Evolutionary conservation across 805 yeast species (phyloP).

Genomic region (Lipomyces mesembrius): DNA sequence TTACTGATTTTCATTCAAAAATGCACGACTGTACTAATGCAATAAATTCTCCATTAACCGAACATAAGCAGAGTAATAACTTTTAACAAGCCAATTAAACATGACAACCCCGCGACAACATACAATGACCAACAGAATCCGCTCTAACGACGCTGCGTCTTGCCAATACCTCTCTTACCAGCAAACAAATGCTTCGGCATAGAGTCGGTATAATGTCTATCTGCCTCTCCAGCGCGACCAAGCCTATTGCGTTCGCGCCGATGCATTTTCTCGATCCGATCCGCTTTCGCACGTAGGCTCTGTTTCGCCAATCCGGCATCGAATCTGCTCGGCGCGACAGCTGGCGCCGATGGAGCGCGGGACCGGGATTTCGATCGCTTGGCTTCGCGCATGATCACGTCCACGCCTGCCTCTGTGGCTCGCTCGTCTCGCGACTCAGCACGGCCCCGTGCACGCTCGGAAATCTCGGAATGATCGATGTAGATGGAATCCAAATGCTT

Average conservation of each 20-base stretch:
- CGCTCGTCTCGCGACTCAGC: constrained; percentile 46
- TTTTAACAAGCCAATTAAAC: not conserved
- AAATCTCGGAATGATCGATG: constrained; percentile 74
- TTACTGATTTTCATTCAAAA: not conserved
- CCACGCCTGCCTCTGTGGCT: constrained; percentile 64
- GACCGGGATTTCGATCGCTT: constrained; percentile 43
- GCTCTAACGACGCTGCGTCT: constrained; percentile 72
- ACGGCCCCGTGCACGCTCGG: constrained; percentile 52
- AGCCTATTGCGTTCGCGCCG: constrained; percentile 91
- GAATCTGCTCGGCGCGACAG: constrained; percentile 48
- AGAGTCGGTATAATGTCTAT: constrained; percentile 82
- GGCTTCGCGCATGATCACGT: constrained; percentile 67
- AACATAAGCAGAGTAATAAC: not conserved
- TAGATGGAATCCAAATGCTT: constrained; percentile 88
- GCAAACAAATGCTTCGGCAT: constrained; percentile 92
- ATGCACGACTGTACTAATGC: not conserved
- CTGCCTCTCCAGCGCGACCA: constrained; percentile 95
- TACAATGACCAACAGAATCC: not conserved
- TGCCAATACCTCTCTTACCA: constrained; percentile 97
- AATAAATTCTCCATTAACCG: not conserved
- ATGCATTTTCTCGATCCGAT: constrained; percentile 82
- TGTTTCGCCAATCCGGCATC: constrained; percentile 85
- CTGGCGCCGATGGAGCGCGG: constrained; percentile 43
- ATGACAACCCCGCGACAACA: not conserved
- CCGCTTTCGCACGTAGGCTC: constrained; percentile 79